Base-by-base conservation (phyloP, 106 monocot genomes). In the Acanthochlamys bracteata region DNA sequence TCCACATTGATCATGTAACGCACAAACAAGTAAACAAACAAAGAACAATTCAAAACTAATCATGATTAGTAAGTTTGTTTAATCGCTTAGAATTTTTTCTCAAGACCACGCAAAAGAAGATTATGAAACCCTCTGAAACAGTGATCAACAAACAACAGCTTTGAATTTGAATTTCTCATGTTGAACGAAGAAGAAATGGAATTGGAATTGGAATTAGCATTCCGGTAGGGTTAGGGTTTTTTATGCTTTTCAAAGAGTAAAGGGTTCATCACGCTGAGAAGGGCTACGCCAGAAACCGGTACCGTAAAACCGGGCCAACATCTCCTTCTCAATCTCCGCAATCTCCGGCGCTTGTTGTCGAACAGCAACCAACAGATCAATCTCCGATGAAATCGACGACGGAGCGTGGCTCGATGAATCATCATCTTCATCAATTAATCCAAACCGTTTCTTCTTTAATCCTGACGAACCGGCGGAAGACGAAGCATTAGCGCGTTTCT, bases 211-310 rank as follows among this genome's bases (percentile, higher is more conserved):
- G 6, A 49, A 49, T 12, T 17, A 17, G 17, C 9, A 49, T 12
- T 49, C 33, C 33, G 33, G 49, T 9, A 49, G 49, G 12, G 15
- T 49, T 49, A 14, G 49, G 10, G 17, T 12, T 14, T 49, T 49
- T 17, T 9, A 45, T 9, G 13, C 49, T 49, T 1, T 14, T 49
- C 15, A 49, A 49, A 49, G 49, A 49, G 49, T 49, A 14, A 55
- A 3, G 23, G 10, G 51, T 13, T 78, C 67, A n/a, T 79, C 75
- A 19, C 80, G 78, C 46, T 74, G 75, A 4, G 92, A 85, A 8
- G 74, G 78, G 55, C 89, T 89, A 25, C 89, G 55, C 93, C 93
- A 93, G 60, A 93, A 93, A 10, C 93, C 93, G 3, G 78, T 69
- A 19, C 75, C 55, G 42, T 53, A 45, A 75, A 93, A 89, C 71